Percentiles rank a stretch among this genome's conserved stretches.
Evolutionary conservation across 345 rosid genomes (phyloP).

Genomic region (Brassica rapa): DNA sequence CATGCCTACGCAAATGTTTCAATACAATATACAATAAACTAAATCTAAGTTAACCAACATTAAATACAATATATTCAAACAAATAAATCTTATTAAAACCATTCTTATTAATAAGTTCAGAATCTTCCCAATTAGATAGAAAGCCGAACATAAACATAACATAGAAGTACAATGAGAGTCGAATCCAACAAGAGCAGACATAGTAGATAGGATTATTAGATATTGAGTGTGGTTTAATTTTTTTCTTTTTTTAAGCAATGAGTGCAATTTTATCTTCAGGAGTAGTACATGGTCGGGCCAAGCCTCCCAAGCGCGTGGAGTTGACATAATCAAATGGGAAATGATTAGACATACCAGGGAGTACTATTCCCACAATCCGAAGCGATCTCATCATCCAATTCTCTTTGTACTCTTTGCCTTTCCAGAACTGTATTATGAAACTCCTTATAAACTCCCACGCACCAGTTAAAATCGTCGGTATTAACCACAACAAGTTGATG

Average conservation of each 20-base stretch:
- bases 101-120: neutral
- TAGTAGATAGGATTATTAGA: neutral
- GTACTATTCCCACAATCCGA: constrained; percentile 37
- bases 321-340: constrained; percentile 47
- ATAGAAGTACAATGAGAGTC: neutral
- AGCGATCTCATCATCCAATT: constrained; percentile 36
- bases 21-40: neutral
- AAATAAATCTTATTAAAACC: neutral
- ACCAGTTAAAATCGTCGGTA: constrained; percentile 41
- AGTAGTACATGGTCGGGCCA: constrained; percentile 22
- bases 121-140: neutral
- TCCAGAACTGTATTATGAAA: constrained; percentile 33
- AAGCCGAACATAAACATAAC: neutral
- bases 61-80: neutral
- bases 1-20: no score
- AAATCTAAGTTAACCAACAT: neutral
- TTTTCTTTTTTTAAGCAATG: constrained; percentile 8
- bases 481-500: constrained; percentile 21
- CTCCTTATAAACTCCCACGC: constrained; percentile 50
- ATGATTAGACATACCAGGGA: constrained; percentile 48
- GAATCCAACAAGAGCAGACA: neutral
- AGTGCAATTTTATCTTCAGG: constrained; percentile 31
- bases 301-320: constrained; percentile 42
- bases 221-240: neutral
- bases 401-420: constrained; percentile 48